Base-by-base conservation (phyloP, 177 flowering plant species). In the Vitis hybrid region DNA sequence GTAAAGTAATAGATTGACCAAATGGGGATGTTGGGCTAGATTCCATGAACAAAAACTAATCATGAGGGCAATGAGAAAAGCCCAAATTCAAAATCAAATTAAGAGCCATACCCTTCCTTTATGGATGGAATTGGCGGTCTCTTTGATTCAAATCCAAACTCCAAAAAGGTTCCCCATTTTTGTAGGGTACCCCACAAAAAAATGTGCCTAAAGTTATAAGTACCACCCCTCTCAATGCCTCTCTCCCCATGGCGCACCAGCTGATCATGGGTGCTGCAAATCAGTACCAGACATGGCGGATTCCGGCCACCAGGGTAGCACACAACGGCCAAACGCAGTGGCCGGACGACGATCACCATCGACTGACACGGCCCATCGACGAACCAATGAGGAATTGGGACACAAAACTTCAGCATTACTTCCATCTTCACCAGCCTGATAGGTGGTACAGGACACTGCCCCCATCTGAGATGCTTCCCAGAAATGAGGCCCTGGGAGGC, bases 401-500 rank as follows among this genome's bases (percentile, higher is more conserved):
- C 33, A 10, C 57, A 51, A 67, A 57, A 56, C 5, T 33, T 20
- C 57, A 16, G 26, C 69, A 60, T 19, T 60, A 16, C 10, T 56
- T 50, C 29, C 64, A 26, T 20, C 22, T 18, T 49, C 68, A 64
- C 13, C 49, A 14, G 16, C 13, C 29, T 39, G 76, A 68, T 2
- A 75, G 62, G 26, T 33, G 74, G 74, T 61, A 33, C 48, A 70
- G 70, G 63, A 70, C 74, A 1, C 50, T 75, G 66, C 77, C 77
- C 1, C 53, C 74, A 2, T 45, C 74, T 8, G 77, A 75, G 39
- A 69, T 51, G 51, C 56, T 75, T 14, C 77, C 77, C 0, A 70
- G 77, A 39, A 65, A 75, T 55, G 77, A 70, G 65, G 69, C 48
- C 2, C 15, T 75, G 10, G 77, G 77, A 10, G 77, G 74, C 1